Conservation (phyloP, 2,329 filamentous ascomycete genomes). For the Clarireedia monteithiana region DNA sequence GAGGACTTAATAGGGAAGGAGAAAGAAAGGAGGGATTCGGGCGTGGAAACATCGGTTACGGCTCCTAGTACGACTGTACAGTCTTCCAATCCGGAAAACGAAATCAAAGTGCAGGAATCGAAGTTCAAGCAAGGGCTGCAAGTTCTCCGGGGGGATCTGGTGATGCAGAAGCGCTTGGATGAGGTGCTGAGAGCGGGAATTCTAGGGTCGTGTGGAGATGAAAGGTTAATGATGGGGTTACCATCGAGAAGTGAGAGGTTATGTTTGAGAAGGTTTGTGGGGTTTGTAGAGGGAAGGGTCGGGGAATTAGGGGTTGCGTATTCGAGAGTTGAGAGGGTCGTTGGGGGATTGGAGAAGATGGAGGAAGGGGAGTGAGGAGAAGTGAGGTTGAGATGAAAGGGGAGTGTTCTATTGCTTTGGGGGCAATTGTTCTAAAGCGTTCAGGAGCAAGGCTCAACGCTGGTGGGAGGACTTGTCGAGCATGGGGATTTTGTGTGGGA, state of each 20-base stretch:
- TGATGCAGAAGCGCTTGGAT: constrained; percentile 4
- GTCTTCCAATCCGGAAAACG: neutral
- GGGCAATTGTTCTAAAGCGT: neutral
- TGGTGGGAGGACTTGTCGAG: too few species aligned
- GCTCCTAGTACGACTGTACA: too few species aligned
- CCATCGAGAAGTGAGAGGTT: constrained; percentile 4
- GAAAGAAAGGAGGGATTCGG: neutral
- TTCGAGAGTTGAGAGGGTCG: constrained; percentile 1
- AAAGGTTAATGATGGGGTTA: constrained; percentile 6
- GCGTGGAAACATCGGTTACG: too few species aligned
- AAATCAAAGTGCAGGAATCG: neutral
- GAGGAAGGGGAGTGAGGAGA: neutral
- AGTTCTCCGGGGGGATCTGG: neutral
- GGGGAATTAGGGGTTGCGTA: constrained; percentile 2
- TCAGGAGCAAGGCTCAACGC: too few species aligned
- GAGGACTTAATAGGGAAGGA: constrained; percentile 1
- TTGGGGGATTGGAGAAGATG: neutral
- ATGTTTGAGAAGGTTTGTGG: constrained; percentile 6
- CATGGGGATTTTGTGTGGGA: too few species aligned
- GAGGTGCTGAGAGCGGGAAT: constrained; percentile 5
- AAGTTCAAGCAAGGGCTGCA: neutral
- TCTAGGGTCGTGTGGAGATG: constrained; percentile 2
- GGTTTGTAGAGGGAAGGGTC: constrained; percentile 6
- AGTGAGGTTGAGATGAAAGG: neutral
- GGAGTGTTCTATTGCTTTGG: neutral